These are phyloP conservation scores for Lunularia cruciata DNA, from an alignment of 225 moss, liverwort and hornwort species.

Conservation along the genomic window DNA sequence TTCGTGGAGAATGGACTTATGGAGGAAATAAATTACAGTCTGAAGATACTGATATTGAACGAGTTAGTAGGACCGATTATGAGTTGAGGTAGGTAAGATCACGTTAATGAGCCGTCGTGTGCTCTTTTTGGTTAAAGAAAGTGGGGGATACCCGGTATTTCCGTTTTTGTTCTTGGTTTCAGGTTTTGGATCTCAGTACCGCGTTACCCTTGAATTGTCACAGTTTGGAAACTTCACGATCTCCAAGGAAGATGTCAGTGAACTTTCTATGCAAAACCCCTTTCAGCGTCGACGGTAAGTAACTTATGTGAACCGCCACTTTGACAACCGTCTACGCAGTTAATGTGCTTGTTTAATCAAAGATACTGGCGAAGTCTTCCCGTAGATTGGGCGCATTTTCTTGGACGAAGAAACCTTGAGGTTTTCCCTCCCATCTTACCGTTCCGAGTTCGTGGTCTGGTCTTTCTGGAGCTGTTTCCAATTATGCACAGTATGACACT, in stretches of 20 bases:
- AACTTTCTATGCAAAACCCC: neutral
- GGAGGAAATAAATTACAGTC: neutral
- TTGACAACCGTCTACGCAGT: neutral
- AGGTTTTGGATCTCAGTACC: neutral
- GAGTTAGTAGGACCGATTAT: constrained; percentile 9
- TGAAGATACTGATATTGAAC: constrained; percentile 5
- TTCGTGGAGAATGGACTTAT: neutral
- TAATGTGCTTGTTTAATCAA: neutral
- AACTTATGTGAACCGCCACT: neutral
- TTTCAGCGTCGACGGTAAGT: constrained; percentile 3
- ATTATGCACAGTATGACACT: constrained; percentile 3
- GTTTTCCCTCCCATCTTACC: neutral
- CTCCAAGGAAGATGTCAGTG: neutral
- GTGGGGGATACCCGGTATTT: neutral
- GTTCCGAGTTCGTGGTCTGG: neutral
- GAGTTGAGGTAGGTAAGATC: constrained; percentile 6
- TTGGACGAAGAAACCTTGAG: neutral
- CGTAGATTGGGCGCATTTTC: neutral
- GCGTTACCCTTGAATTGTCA: neutral
- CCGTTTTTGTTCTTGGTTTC: neutral
- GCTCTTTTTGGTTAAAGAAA: neutral
- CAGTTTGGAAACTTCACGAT: neutral
- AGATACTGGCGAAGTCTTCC: neutral
- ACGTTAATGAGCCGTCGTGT: neutral
- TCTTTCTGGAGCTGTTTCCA: constrained; percentile 6